phyloP scores from a whole-genome alignment of 2,329 filamentous ascomycete genomes.

The Epichloe elymi region DNA sequence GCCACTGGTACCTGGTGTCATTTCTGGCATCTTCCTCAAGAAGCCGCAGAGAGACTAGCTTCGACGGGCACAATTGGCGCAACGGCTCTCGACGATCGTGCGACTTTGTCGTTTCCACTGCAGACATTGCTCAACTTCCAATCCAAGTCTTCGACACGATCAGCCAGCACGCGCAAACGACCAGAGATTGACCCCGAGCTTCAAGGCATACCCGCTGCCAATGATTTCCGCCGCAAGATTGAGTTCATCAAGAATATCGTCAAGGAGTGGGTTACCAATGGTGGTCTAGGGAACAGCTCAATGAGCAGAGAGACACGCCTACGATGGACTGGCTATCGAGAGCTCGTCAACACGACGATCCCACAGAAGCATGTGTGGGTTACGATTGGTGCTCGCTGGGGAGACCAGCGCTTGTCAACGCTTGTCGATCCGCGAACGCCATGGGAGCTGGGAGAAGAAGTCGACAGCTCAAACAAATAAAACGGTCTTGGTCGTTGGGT shows the following conservation, averaged over 20 bases:
- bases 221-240: constrained; percentile 61
- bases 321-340: constrained; percentile 45
- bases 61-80: constrained; percentile 54
- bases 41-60: constrained; percentile 53
- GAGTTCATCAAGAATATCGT: constrained; percentile 57
- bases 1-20: constrained; percentile 62
- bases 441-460: constrained; percentile 34
- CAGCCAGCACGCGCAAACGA: constrained; percentile 37
- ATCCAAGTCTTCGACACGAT: constrained; percentile 30
- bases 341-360: constrained; percentile 35
- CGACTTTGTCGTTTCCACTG: constrained; percentile 57
- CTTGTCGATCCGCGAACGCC: constrained; percentile 42
- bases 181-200: constrained; percentile 48
- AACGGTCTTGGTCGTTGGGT: background rate
- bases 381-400: constrained; percentile 50
- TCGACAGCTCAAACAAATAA: constrained; percentile 26
- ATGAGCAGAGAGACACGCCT: constrained; percentile 42
- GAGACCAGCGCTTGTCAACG: constrained; percentile 41
- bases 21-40: constrained; percentile 63
- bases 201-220: constrained; percentile 54
- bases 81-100: constrained; percentile 56
- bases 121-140: constrained; percentile 62
- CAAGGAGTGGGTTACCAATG: constrained; percentile 56
- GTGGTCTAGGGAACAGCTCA: constrained; percentile 54
- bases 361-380: constrained; percentile 56